A percentile compares a stretch with the other conserved stretches of the same genome.
Conservation (phyloP, 2,329 filamentous ascomycete genomes). For the Hymenotorrendiella dingleyae region DNA sequence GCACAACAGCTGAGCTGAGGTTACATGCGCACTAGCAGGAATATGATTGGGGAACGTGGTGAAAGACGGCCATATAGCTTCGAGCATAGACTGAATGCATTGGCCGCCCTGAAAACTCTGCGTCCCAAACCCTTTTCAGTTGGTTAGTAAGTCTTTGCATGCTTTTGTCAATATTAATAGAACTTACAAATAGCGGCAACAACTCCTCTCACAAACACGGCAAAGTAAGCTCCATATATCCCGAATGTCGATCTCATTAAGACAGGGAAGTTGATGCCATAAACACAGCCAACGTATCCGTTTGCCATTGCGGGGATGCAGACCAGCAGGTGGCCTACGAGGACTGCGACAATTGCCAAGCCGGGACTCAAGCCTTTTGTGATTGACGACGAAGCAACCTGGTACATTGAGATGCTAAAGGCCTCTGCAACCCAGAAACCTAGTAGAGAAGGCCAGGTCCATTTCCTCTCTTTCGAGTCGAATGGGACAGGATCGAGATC, state of each 20-base stretch:
- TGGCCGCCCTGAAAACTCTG: constrained; percentile 22
- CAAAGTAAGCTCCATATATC: constrained; percentile 35
- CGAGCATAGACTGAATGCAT: constrained; percentile 36
- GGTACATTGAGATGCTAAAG: constrained; percentile 24
- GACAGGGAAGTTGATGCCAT: constrained; percentile 43
- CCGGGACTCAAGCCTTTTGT: constrained; percentile 24
- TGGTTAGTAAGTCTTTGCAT: constrained; percentile 5
- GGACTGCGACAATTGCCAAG: constrained; percentile 32
- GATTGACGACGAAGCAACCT: constrained; percentile 23
- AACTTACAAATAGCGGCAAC: constrained; percentile 22
- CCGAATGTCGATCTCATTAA: constrained; percentile 39
- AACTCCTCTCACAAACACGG: constrained; percentile 33
- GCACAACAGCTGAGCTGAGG: constrained; percentile 48
- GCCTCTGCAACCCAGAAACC: constrained; percentile 27
- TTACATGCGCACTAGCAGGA: constrained; percentile 42
- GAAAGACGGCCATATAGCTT: constrained; percentile 48
- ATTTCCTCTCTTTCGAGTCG: constrained; percentile 19
- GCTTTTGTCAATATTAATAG: neutral
- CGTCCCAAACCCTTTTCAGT: constrained; percentile 17
- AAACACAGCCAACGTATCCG: constrained; percentile 38
- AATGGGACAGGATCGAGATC: constrained; percentile 24
- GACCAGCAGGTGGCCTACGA: constrained; percentile 54
- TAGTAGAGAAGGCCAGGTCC: constrained; percentile 21
- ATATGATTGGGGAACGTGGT: constrained; percentile 44
- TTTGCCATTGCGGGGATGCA: constrained; percentile 43